Evolutionary conservation across 768 basidiomycete genomes (phyloP).

Genomic region (Stropharia rugosoannulata): DNA sequence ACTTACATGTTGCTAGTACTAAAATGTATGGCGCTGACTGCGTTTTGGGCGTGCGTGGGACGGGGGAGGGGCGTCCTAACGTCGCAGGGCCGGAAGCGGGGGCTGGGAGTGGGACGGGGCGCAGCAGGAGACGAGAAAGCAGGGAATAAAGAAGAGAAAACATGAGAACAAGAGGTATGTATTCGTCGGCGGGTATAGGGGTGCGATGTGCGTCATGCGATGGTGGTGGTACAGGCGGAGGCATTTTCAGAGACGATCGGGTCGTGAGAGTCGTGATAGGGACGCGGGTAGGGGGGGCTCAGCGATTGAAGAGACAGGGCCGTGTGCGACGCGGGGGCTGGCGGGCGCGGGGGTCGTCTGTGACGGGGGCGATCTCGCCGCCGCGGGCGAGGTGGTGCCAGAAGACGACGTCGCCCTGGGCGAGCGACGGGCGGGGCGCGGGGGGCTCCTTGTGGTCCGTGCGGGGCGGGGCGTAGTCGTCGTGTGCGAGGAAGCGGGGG

Average conservation of each 20-base stretch:
- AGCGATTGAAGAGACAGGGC: conserved; percentile 33
- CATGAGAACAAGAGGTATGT: conserved; percentile 4
- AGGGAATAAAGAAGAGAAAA: neutral
- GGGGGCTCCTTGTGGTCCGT: conserved; percentile 41
- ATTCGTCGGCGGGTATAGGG: conserved; percentile 1
- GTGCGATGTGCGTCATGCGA: neutral
- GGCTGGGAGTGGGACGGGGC: neutral
- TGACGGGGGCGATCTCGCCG: conserved; percentile 72
- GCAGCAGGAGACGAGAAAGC: neutral
- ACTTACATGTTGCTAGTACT: too few species aligned
- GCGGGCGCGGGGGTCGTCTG: conserved; percentile 61
- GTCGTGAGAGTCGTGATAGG: neutral
- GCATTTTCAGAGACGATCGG: neutral
- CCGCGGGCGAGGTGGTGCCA: conserved; percentile 75
- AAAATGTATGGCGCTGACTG: too few species aligned
- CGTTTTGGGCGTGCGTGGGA: neutral
- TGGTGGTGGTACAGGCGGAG: neutral
- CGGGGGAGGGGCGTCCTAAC: neutral
- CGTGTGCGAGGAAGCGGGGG: conserved; percentile 16
- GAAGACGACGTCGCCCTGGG: conserved; percentile 62
- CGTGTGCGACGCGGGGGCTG: conserved; percentile 15
- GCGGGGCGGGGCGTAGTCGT: conserved; percentile 9
- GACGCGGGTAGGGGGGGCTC: conserved; percentile 11
- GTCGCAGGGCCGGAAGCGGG: neutral
- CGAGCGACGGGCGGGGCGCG: conserved; percentile 36